These are phyloP conservation scores for Jaenimonas drosophilae DNA, from an alignment of 208 protist genomes.

Conservation along the genomic window DNA sequence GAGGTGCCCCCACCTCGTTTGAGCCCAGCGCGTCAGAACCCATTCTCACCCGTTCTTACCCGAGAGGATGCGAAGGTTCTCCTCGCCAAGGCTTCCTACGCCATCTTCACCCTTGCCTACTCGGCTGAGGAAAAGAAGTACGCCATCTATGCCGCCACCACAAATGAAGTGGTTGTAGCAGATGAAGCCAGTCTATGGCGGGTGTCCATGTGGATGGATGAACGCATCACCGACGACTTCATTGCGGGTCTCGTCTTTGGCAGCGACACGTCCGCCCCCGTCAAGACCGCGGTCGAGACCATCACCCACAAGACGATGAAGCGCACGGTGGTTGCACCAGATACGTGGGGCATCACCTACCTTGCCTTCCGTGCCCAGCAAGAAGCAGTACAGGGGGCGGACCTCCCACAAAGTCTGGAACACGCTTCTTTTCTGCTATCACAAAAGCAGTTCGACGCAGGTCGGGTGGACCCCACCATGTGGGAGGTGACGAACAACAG, in stretches of 20 bases:
- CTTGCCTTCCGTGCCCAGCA: constrained; percentile 69
- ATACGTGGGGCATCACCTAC: constrained; percentile 80
- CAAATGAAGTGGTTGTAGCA: constrained; percentile 53
- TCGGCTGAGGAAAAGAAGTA: constrained; percentile 10
- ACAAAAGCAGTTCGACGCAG: constrained; percentile 32
- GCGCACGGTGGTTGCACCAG: constrained; percentile 52
- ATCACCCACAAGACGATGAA: constrained; percentile 54
- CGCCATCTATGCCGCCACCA: constrained; percentile 71
- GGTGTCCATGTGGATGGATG: constrained; percentile 74
- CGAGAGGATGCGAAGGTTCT: too few species aligned
- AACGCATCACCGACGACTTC: constrained; percentile 67
- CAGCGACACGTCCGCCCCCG: constrained; percentile 21
- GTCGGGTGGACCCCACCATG: constrained; percentile 25
- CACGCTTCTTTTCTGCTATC: constrained; percentile 69
- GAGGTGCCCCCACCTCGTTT: too few species aligned
- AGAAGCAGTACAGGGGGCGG: constrained; percentile 68
- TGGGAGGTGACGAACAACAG: constrained; percentile 34
- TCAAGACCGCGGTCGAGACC: constrained; percentile 29
- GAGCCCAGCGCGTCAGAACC: too few species aligned
- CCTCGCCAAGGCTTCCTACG: not conserved
- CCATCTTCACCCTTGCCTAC: not conserved
- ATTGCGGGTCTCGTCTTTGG: constrained; percentile 78
- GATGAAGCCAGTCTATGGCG: constrained; percentile 58
- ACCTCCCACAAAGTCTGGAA: constrained; percentile 60
- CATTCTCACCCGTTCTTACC: too few species aligned